A percentile compares a stretch with the other conserved stretches of the same genome.
These are phyloP conservation scores for Discostella stelligera DNA, from an alignment of 352 stramenopile species.

Conservation along the genomic window DNA sequence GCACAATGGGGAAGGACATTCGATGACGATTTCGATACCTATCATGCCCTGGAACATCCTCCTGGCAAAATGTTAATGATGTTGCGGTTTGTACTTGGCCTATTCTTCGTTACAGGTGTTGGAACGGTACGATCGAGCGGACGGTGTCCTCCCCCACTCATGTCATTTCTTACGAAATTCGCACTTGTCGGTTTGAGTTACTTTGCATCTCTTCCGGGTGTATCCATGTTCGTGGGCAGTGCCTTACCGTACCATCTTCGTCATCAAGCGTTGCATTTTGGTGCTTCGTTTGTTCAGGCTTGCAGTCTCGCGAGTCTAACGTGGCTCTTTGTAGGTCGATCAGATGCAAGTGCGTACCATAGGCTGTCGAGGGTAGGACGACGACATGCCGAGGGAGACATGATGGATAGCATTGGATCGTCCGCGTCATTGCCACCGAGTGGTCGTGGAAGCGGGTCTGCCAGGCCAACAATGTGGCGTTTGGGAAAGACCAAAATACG, in stretches of 20 bases:
- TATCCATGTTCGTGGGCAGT: slow-evolving; percentile 59
- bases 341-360: slow-evolving; percentile 63
- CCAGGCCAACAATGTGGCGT: slow-evolving; percentile 37
- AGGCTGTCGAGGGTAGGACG: slow-evolving; percentile 51
- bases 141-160: slow-evolving; percentile 57
- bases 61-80: slow-evolving; percentile 76
- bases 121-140: slow-evolving; percentile 57
- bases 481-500: slow-evolving; percentile 72
- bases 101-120: slow-evolving; percentile 60
- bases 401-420: slow-evolving; percentile 41
- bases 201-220: slow-evolving; percentile 69
- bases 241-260: slow-evolving; percentile 64
- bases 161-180: slow-evolving; percentile 69
- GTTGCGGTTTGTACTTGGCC: slow-evolving; percentile 63
- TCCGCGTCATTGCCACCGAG: neutral
- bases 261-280: slow-evolving; percentile 67
- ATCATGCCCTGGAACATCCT: slow-evolving; percentile 79
- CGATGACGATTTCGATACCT: slow-evolving; percentile 83
- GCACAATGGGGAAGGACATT: slow-evolving; percentile 79
- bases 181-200: slow-evolving; percentile 67
- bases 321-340: slow-evolving; percentile 70
- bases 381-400: slow-evolving; percentile 12
- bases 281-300: slow-evolving; percentile 58
- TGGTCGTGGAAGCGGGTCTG: slow-evolving; percentile 10
- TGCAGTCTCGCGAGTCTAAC: slow-evolving; percentile 62